Base-by-base conservation (phyloP, 306 rosid genomes). In the Cercis canadensis region DNA sequence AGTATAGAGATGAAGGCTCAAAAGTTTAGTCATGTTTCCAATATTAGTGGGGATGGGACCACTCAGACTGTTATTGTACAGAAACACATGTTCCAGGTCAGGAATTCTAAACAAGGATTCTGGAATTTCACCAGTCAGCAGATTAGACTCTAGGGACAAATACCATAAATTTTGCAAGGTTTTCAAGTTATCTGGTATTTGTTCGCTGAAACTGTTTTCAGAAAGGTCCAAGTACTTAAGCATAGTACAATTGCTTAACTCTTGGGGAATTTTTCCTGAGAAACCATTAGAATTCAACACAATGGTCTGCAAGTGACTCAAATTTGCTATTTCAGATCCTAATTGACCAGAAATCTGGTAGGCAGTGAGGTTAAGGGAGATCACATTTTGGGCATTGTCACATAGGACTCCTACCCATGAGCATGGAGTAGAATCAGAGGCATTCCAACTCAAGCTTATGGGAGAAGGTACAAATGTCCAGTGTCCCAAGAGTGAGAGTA, bases 391-490 rank as follows among this genome's bases (percentile, higher is more conserved):
- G 71, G 70, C 40, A 34, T 12, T 14, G 77, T 74, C 84, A 24
- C 93, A 85, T 13, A 46, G 10, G 19, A 88, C 65, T 64, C 90
- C 94, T 4, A 16, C 67, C 94, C 90, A 85, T 19, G 73, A 74
- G 66, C 90, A 88, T 2, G 88, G 84, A 44, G 80, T 74, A 77
- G 87, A 71, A 81, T 85, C 70, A 34, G 83, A 85, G 8, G 58
- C 72, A 45, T 79, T 81, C 90, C 94, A 88, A 61, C 68, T 57
- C 12, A 82, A 81, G 24, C 14, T 60, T 14, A 88, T 62, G 67
- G 76, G 37, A 19, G 86, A 5, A 24, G 86, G 82, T 33, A 76
- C 69, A 24, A 39, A 41, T 1, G 65, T 57, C 87, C 94, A 88
- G 65, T 41, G 79, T 11, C 18, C 57, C 61, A 36, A 13, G 19